These are phyloP conservation scores for Dipodascus albidus DNA, from an alignment of 805 yeast species.

Conservation along the genomic window DNA sequence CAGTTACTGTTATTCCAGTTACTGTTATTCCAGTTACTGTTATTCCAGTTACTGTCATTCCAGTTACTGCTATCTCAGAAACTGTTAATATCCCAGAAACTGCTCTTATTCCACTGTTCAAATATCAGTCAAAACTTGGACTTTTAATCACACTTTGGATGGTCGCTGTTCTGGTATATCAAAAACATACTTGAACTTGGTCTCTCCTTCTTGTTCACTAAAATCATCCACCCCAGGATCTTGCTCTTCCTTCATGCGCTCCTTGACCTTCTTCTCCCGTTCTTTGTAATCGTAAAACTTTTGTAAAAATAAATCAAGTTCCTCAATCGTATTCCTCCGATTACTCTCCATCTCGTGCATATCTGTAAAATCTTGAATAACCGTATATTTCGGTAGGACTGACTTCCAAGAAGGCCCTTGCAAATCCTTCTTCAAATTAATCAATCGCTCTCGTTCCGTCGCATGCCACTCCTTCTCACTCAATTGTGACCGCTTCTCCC, in stretches of 20 bases:
- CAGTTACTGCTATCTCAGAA: too few relatives aligned
- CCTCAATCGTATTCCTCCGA: constrained; percentile 39
- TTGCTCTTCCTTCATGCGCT: constrained; percentile 3
- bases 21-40: too few relatives aligned
- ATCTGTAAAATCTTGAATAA: constrained; percentile 37
- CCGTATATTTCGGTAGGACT: constrained; percentile 37
- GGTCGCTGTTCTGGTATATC: too few relatives aligned
- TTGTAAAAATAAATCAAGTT: constrained; percentile 27
- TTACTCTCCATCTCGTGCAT: constrained; percentile 40
- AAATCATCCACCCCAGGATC: constrained; percentile 9
- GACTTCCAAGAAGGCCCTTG: constrained; percentile 37
- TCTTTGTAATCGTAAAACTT: constrained; percentile 15
- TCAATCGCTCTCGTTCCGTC: constrained; percentile 43
- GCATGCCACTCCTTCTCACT: constrained; percentile 43
- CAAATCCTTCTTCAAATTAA: constrained; percentile 32
- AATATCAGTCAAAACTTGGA: too few relatives aligned
- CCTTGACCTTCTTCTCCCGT: constrained; percentile 3
- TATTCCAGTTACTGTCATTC: too few relatives aligned
- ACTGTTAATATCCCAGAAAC: too few relatives aligned
- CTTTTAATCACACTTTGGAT: too few relatives aligned
- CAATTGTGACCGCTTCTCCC: constrained; percentile 48
- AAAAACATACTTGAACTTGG: constrained; percentile 2
- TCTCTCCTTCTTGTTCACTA: background rate
- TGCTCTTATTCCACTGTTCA: too few relatives aligned
- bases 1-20: too few relatives aligned